These are phyloP conservation scores for Periglandula ipomoeae DNA, from an alignment of 2,329 filamentous ascomycete species.

Conservation along the genomic window DNA sequence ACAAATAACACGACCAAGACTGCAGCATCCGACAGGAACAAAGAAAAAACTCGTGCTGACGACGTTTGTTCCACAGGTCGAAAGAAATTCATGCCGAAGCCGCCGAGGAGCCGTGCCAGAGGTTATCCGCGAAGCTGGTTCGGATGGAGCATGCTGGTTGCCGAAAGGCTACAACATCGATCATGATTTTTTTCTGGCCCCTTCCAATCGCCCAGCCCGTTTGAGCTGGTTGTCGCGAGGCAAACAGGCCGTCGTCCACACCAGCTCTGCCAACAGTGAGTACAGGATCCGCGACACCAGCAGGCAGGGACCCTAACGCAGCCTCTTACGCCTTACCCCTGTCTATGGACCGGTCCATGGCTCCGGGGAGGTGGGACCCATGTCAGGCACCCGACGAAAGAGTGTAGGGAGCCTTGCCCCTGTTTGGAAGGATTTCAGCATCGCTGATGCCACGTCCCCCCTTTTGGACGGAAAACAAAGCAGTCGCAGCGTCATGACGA, in stretches of 20 bases:
- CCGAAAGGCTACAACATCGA: background rate
- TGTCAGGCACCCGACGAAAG: conserved; percentile 10
- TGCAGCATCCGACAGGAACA: background rate
- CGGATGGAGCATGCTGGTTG: background rate
- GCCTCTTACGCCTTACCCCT: conserved; percentile 4
- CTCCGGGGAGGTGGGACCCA: conserved; percentile 8
- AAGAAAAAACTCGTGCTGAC: background rate
- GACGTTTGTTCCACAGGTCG: conserved; percentile 1
- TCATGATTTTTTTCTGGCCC: background rate
- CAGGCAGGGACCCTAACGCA: conserved; percentile 4
- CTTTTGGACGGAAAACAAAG: background rate
- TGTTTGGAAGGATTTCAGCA: conserved; percentile 4
- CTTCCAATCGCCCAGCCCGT: background rate
- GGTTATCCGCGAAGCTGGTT: background rate
- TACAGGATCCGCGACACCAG: background rate
- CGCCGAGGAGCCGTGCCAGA: no score
- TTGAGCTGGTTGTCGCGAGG: conserved; percentile 4
- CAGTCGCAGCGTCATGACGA: background rate
- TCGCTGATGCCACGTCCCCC: conserved; percentile 2
- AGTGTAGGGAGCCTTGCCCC: conserved; percentile 1
- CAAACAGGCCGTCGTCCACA: background rate
- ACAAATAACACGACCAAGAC: background rate
- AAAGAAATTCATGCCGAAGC: background rate
- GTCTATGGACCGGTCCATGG: conserved; percentile 7
- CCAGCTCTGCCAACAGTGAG: background rate